Conservation (phyloP, 176 grass and related monocot genomes). For the Themeda triandra region DNA sequence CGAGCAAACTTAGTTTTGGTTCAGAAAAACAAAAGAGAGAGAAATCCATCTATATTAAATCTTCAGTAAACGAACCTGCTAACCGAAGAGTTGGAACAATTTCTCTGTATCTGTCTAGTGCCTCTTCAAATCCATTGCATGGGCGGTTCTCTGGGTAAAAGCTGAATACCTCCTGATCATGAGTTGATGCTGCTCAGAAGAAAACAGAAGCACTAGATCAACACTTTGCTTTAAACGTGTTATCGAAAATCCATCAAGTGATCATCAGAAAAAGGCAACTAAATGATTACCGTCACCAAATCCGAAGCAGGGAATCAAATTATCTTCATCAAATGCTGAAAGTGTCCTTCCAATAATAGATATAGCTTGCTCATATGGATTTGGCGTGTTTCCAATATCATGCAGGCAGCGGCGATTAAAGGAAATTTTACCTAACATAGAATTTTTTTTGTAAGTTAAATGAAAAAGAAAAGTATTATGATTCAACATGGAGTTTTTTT, state of each 20-base stretch:
- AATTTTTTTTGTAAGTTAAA: constrained; percentile 20
- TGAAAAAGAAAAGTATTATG: neutral
- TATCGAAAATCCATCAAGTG: neutral
- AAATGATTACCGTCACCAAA: constrained; percentile 76
- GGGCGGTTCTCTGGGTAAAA: constrained; percentile 82
- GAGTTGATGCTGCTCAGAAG: constrained; percentile 69
- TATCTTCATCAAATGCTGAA: constrained; percentile 89
- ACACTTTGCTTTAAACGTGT: constrained; percentile 24
- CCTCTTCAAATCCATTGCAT: constrained; percentile 91
- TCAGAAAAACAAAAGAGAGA: neutral
- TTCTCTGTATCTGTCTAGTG: constrained; percentile 78
- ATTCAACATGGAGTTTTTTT: neutral
- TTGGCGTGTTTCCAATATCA: constrained; percentile 59
- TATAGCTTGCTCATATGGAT: constrained; percentile 94
- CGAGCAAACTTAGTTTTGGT: neutral
- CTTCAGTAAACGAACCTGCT: constrained; percentile 58
- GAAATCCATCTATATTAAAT: constrained; percentile 1
- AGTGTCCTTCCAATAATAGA: constrained; percentile 93
- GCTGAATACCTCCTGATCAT: constrained; percentile 95
- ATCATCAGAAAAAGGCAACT: neutral
- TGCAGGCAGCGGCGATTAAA: constrained; percentile 74
- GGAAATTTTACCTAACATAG: constrained; percentile 70
- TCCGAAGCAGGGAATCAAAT: constrained; percentile 90
- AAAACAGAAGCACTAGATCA: constrained; percentile 21
- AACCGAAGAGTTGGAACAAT: constrained; percentile 86